Base-by-base conservation (phyloP, 139 green algal genomes). In the Tetradesmus obliquus region DNA sequence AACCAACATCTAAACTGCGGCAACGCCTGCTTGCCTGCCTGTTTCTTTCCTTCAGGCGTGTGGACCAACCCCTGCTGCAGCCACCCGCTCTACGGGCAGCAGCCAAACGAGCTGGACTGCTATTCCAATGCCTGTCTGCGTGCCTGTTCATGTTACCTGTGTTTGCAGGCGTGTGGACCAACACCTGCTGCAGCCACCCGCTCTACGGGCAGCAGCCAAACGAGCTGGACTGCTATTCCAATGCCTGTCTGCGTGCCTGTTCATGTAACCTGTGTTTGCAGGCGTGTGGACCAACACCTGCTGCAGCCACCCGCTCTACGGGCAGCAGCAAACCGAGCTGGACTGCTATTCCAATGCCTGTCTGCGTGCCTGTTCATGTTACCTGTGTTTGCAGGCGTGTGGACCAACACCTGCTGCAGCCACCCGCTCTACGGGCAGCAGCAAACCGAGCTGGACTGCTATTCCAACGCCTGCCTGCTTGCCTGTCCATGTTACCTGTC, bases 101-200 rank as follows among this genome's bases (percentile, higher is more conserved):
- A 45, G 32, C 32, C 32, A 45, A 45, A 45, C 32, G 32, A 45
- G 32, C 32, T 45, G 32, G 32, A 45, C 32, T 45, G 32, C 32
- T 45, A 45, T 57, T 45, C 32, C 32, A 45, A 45, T 45, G 32
- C 32, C 32, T 45, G 32, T 45, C 32, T 45, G 32, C 32, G 32
- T 45, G 32, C 32, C 32, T 45, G 32, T 45, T 45, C 8, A 7
- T 45, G 32, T 0, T 45, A 45, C 32, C 32, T 72, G 51, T 45
- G 5, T 4, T 7, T 13, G 62, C 54, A 88, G 82, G 1, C 82
- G 54, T 71, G 22, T 88, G 84, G 58, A 79, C 84, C 32, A 99
- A 99, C 95, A 99, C 98, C 0, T 99, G 98, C 94, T 99, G 98
- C 96, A 97, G 91, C 84, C 98, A 99, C 94, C 98, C 94, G n/a